These are phyloP conservation scores for Solanum arcanum DNA, from an alignment of 257 asterid genomes.

Conservation along the genomic window DNA sequence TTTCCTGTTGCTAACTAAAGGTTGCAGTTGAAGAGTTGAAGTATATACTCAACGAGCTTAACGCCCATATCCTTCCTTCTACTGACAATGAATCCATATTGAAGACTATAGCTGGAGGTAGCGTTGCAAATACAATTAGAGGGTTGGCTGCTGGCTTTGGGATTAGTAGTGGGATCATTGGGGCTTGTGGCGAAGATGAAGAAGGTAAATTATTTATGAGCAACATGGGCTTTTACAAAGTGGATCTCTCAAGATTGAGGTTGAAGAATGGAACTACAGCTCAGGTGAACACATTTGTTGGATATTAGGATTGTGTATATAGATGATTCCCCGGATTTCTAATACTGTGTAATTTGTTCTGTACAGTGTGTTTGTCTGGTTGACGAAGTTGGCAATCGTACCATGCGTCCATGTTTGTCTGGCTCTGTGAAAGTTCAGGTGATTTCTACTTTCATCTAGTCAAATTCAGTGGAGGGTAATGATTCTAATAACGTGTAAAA, in stretches of 20 bases:
- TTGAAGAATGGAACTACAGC: conserved; percentile 66
- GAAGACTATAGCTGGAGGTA: conserved; percentile 95
- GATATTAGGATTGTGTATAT: neutral
- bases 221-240: conserved; percentile 60
- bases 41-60: conserved; percentile 51
- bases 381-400: conserved; percentile 84
- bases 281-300: conserved; percentile 41
- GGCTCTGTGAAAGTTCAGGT: conserved; percentile 91
- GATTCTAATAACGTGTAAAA: neutral
- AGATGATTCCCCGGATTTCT: neutral
- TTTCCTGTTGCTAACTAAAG: conserved; percentile 16
- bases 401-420: conserved; percentile 95
- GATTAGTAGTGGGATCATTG: conserved; percentile 73
- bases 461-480: neutral
- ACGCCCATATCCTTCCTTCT: conserved; percentile 31
- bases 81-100: conserved; percentile 32
- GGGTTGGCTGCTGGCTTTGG: conserved; percentile 94
- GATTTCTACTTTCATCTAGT: conserved; percentile 1
- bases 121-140: conserved; percentile 90
- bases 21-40: conserved; percentile 75
- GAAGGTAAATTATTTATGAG: conserved; percentile 66
- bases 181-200: conserved; percentile 88
- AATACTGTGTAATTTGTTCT: conserved; percentile 1
- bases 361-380: conserved; percentile 95
- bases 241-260: conserved; percentile 76